These are phyloP conservation scores for Globisporangium perplexum DNA, from an alignment of 352 stramenopile genomes.

Conservation along the genomic window DNA sequence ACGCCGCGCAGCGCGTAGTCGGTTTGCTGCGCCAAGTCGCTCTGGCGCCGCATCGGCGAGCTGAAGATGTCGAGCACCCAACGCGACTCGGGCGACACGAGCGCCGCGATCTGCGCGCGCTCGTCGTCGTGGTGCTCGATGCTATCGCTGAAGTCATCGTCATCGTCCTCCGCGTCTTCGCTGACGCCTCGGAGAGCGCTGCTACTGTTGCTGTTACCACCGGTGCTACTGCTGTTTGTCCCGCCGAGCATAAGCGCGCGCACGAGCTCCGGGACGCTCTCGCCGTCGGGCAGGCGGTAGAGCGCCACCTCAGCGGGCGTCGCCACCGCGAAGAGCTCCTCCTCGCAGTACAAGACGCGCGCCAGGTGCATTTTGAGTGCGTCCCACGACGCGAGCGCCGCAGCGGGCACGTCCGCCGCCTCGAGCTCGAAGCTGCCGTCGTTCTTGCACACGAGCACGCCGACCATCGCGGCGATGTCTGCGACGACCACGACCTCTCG, in stretches of 20 bases:
- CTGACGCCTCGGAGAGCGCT: no score
- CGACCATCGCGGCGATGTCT: no score
- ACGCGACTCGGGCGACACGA: conserved; percentile 36
- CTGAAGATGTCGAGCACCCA: conserved; percentile 80
- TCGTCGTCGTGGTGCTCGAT: no score
- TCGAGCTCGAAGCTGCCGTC: conserved; percentile 73
- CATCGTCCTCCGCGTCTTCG: not conserved
- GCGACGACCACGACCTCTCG: not conserved
- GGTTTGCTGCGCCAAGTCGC: conserved; percentile 47
- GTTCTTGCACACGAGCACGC: conserved; percentile 75
- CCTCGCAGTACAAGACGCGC: conserved; percentile 56
- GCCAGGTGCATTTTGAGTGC: conserved; percentile 60
- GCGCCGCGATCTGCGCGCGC: conserved; percentile 11
- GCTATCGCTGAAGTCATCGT: no score
- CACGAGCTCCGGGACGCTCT: conserved; percentile 24
- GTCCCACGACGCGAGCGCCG: conserved; percentile 19
- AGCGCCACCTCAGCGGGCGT: conserved; percentile 49
- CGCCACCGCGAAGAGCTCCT: conserved; percentile 65
- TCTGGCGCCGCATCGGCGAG: conserved; percentile 39
- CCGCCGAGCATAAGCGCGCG: no score
- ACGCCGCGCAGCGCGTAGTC: conserved; percentile 52
- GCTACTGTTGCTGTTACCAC: no score
- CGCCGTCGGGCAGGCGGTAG: conserved; percentile 47
- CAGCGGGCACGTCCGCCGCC: conserved; percentile 20
- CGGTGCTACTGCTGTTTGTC: no score